Base-by-base conservation (phyloP, 257 asterid genomes). In the Solanum dulcamara region DNA sequence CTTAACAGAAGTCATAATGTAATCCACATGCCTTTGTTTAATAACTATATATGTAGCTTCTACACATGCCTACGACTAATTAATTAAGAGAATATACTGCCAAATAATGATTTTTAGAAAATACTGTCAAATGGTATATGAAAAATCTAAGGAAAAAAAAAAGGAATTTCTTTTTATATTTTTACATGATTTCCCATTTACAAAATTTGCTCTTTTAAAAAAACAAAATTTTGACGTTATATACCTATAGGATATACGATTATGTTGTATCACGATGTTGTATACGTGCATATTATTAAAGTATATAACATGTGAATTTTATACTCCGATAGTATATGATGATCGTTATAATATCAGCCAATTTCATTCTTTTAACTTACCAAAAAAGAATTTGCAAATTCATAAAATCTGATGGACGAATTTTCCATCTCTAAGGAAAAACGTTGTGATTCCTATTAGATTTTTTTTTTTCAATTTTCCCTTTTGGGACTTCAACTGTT, bases 1-100 rank as follows among this genome's bases (percentile, higher is more conserved):
- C 57, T 40, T 60, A 22, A 68, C 24, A 22, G 24, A 24, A 60
- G 74, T 82, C 85, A 82, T 82, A 12, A 82, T 77, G 62, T 77
- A 60, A 82, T 82, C 60, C 85, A 82, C 85, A 60, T 82, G 77
- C 77, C 85, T 44, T 37, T 66, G 37, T 46, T 82, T 57, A 82
- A 38, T 81, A n/a, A 62, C n/a, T 26, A 35, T 33, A 9, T 17
- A 24, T 81, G 40, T 38, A 15, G 26, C 42, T 46, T 77, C 37
- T 46, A 44, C 40, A 77, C 83, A 46, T 77, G 62, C 83, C 26
- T 46, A 62, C 40, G 1, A 77, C 40, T 77, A 28, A 64, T 64
- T 75, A 28, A 14, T 64, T 30, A 26, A 46, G 83, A 77, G 28
- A 26, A 77, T 77, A 77, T 15, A 77, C 17, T 57, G 5, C 6